Conservation (phyloP, 768 basidiomycete genomes). For the Trametes coccinea region DNA sequence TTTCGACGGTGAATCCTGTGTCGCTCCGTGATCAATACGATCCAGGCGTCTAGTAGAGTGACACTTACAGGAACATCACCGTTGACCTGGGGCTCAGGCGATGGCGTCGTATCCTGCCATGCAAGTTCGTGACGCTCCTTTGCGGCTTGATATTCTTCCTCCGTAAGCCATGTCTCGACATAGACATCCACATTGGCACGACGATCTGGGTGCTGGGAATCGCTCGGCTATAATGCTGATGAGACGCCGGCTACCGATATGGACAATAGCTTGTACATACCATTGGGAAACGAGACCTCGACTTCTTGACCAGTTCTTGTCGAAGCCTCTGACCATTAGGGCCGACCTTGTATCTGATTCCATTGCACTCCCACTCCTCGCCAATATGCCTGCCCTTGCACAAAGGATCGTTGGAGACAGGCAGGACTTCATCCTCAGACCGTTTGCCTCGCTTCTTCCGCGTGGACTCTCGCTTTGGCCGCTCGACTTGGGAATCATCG, state of each 20-base stretch:
- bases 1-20: slow-evolving; percentile 38
- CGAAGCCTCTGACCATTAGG: slow-evolving; percentile 68
- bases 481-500: slow-evolving; percentile 42
- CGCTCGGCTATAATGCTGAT: slow-evolving; percentile 53
- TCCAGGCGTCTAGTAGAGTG: not conserved
- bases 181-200: slow-evolving; percentile 67
- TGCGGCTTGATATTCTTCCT: slow-evolving; percentile 67
- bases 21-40: not conserved
- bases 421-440: slow-evolving; percentile 41
- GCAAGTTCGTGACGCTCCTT: slow-evolving; percentile 61
- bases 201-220: slow-evolving; percentile 78
- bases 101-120: slow-evolving; percentile 59
- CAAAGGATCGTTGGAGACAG: slow-evolving; percentile 49
- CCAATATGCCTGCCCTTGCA: slow-evolving; percentile 62
- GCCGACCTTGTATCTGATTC: slow-evolving; percentile 69
- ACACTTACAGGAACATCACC: slow-evolving; percentile 36
- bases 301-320: slow-evolving; percentile 70
- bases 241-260: not conserved
- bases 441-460: slow-evolving; percentile 61
- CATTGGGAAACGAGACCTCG: slow-evolving; percentile 70
- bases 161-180: slow-evolving; percentile 79
- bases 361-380: slow-evolving; percentile 77
- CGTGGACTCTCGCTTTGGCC: slow-evolving; percentile 30
- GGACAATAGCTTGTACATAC: slow-evolving; percentile 39
- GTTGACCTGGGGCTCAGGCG: slow-evolving; percentile 45